Evolutionary conservation across 192 early-diverging fungal species (phyloP), one percentile per base, ranked within the genome.

Genomic region (Dissophora ornata): DNA sequence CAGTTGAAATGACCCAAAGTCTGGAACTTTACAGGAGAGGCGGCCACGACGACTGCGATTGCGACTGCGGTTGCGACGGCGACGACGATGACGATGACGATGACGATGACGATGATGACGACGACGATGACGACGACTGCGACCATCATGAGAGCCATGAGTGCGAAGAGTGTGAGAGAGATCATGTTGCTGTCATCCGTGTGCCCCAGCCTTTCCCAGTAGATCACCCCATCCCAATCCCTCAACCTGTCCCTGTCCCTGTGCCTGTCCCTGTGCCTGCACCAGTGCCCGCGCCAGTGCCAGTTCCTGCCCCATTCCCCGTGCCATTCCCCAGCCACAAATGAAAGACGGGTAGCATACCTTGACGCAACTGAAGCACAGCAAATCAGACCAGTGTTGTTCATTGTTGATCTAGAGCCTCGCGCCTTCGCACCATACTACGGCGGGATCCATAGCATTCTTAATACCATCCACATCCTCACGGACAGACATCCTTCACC

Each of bases 191-290:
- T 13, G n/a, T 69, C 18, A 45, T 69, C 36, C 32, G n/a, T 15
- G 57, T 69, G 13, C 57, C 56, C 19, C 48, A 34, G 2, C 67
- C 67, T 1, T 59, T 60, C 67, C 67, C 67, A 2, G 57, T 69
- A 5, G 48, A 46, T 32, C 22, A 34, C 9, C 66, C 66, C 9
- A 52, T 69, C 67, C 67, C 67, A 6, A 49, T 68, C 16, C 56
- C 66, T 29, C 11, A 29, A 12, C 64, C 64, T 24, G 28, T 57
- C 19, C 64, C 64, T 11, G 30, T 68, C 2, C 66, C 66, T 6
- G 42, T 42, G 0, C 64, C 64, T 1, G 38, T 41, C 21, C 55
- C 66, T 38, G 47, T 40, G 5, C 54, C 48, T 4, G 48, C 46
- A 0, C 50, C 51, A 10, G 25, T 69, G 11, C 41, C 18, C 21